These are phyloP conservation scores for Fusarium sp. DNA, from an alignment of 2,329 filamentous ascomycete species.

Conservation along the genomic window DNA sequence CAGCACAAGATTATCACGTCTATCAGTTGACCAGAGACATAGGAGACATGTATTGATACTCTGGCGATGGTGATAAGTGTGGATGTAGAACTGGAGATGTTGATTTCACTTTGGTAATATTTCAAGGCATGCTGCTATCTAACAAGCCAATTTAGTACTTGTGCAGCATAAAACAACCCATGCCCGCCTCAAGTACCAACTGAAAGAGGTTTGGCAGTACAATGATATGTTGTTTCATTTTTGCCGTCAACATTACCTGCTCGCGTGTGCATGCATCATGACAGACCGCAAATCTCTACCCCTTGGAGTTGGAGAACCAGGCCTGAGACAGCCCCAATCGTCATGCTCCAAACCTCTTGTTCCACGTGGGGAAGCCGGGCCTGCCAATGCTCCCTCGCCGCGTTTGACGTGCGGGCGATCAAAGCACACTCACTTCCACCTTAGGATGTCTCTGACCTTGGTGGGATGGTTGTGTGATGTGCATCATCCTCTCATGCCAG, in stretches of 20 bases:
- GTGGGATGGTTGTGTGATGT: background rate
- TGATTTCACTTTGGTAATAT: background rate
- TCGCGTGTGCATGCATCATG: background rate
- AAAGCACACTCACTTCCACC: constrained; percentile 3
- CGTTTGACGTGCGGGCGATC: constrained; percentile 19
- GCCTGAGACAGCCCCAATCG: constrained; percentile 6
- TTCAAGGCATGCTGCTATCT: background rate
- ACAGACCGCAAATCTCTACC: background rate
- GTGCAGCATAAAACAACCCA: background rate
- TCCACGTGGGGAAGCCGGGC: constrained; percentile 11
- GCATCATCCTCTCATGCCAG: background rate
- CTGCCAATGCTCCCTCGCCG: background rate
- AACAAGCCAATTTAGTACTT: background rate
- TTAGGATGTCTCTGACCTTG: background rate
- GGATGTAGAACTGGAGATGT: background rate
- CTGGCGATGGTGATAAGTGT: background rate
- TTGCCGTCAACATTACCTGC: constrained; percentile 7
- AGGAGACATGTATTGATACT: background rate
- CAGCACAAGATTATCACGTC: background rate
- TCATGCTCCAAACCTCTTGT: background rate
- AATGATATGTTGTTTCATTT: background rate
- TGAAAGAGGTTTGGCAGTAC: background rate
- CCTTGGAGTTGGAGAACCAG: background rate
- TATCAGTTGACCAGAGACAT: background rate
- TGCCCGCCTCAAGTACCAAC: background rate